Conservation (phyloP, 371 early-diverging fungal species). For the Lichtheimia hyalospora region DNA sequence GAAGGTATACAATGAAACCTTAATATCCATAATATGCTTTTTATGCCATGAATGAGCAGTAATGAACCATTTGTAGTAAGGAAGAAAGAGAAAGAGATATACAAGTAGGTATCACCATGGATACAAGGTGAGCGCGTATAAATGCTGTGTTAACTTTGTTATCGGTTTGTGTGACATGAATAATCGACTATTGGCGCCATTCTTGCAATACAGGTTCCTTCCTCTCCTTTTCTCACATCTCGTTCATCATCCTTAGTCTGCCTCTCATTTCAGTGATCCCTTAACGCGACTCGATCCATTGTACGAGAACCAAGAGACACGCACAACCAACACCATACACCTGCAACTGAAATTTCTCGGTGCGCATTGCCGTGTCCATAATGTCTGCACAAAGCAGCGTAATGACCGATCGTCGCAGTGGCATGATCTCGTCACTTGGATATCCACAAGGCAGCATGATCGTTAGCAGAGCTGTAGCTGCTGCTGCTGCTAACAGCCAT, state of each 20-base stretch:
- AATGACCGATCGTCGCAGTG: constrained; percentile 45
- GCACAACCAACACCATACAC: too few species aligned
- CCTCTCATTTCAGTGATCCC: neutral
- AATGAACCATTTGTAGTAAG: too few species aligned
- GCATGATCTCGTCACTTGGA: constrained; percentile 42
- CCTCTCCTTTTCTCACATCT: constrained; percentile 8
- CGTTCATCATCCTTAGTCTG: neutral
- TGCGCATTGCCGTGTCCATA: too few species aligned
- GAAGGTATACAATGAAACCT: too few species aligned
- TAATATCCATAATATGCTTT: too few species aligned
- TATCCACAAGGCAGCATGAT: constrained; percentile 36
- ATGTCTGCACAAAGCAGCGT: constrained; percentile 1
- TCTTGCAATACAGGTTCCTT: neutral
- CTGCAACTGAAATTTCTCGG: too few species aligned
- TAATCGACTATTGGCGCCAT: neutral
- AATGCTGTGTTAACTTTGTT: neutral
- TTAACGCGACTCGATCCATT: neutral
- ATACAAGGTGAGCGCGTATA: too few species aligned
- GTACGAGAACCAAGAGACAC: too few species aligned
- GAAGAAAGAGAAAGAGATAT: too few species aligned
- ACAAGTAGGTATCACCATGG: too few species aligned
- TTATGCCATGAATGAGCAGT: too few species aligned
- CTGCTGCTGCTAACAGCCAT: constrained; percentile 47
- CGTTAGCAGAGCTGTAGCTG: constrained; percentile 46
- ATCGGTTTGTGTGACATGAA: neutral